Percentiles rank a stretch among this genome's conserved stretches.
phyloP scores from a whole-genome alignment of 352 stramenopile species.

The Pythium guiyangense region DNA sequence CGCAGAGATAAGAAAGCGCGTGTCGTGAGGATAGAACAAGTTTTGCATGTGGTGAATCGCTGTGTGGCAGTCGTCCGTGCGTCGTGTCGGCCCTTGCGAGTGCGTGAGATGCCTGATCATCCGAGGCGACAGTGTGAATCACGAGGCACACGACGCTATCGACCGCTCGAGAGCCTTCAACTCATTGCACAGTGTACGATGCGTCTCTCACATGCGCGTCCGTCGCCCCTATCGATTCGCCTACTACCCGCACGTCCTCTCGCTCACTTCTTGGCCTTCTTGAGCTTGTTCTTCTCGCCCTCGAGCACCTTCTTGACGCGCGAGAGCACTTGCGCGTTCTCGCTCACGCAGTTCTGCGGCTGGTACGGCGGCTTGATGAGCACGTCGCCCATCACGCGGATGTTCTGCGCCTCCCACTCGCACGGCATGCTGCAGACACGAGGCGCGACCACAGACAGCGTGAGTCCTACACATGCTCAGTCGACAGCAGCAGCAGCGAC shows the following conservation, averaged over 20 bases:
- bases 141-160: no score
- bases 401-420: conserved; percentile 77
- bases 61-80: no score
- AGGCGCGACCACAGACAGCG: not conserved
- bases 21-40: no score
- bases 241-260: conserved; percentile 3
- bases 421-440: conserved; percentile 64
- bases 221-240: conserved; percentile 1
- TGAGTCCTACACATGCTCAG: not conserved
- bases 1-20: no score
- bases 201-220: no score
- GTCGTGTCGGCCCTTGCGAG: no score
- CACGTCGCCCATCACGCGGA: conserved; percentile 83
- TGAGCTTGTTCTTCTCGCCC: conserved; percentile 71
- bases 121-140: no score
- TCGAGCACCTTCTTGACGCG: conserved; percentile 86
- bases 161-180: no score
- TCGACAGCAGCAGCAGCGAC: not conserved
- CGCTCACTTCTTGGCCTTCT: conserved; percentile 44
- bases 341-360: conserved; percentile 69
- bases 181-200: no score
- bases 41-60: no score
- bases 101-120: no score
- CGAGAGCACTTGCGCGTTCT: conserved; percentile 66
- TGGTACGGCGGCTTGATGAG: conserved; percentile 84